Evolutionary conservation across 306 rosid species (phyloP), one percentile per base, ranked within the genome.

Genomic region (Chamaecrista fasciculata): DNA sequence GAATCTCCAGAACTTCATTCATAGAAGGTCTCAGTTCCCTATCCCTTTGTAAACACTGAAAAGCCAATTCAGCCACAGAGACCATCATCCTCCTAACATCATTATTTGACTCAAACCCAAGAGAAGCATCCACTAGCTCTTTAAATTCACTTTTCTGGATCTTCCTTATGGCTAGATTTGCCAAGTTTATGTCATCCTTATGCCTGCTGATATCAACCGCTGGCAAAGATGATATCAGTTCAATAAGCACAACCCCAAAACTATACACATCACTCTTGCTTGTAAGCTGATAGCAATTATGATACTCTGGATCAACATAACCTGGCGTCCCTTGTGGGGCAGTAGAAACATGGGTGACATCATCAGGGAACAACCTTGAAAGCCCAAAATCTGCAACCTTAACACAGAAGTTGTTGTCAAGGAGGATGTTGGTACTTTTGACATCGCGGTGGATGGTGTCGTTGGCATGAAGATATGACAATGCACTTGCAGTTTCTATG

Each of bases 341-440:
- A n/a, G n/a, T n/a, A n/a, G n/a, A n/a, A n/a, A n/a, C n/a, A n/a
- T n/a, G n/a, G n/a, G n/a, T n/a, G n/a, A n/a, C n/a, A n/a, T n/a
- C n/a, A n/a, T n/a, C n/a, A n/a, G n/a, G n/a, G n/a, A n/a, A n/a
- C n/a, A n/a, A n/a, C n/a, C n/a, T n/a, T n/a, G n/a, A n/a, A n/a
- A n/a, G n/a, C n/a, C n/a, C 91, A 49, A 86, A 88, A 76, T 88
- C 95, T 66, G 89, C 95, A 37, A 88, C 91, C 53, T 88, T 80
- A 20, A 88, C 86, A 4, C 74, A 58, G 7, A 72, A 81, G 10
- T 75, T 84, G 66, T 56, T 23, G 56, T 86, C 91, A 0, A 86
- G 69, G 40, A 86, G 95, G 60, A 88, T 82, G 82, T 88, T 88
- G 74, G 57, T 74, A 34, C 89, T 78, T 83, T 89, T 89, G 55